A percentile compares a stretch with the other conserved stretches of the same genome.
Evolutionary conservation across 2,329 filamentous ascomycete genomes (phyloP).

Genomic region (Nakataea oryzae): DNA sequence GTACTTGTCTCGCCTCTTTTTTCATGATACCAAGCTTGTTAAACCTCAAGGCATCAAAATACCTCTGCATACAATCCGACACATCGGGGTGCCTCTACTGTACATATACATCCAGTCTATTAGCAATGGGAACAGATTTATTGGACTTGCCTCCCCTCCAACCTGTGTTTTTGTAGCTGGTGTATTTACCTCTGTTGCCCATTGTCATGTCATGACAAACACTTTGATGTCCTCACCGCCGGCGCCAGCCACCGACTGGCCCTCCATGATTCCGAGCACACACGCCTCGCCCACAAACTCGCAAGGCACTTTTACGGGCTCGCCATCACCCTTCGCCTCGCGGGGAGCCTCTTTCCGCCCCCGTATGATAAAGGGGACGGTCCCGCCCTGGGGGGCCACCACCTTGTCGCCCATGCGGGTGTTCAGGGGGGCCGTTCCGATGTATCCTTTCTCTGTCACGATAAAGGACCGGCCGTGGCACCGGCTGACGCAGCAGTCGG

Average conservation of each 20-base stretch:
- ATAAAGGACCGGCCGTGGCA: background rate
- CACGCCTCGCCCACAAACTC: background rate
- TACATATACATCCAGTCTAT: background rate
- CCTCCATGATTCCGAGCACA: background rate
- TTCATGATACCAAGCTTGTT: background rate
- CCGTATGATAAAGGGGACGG: background rate
- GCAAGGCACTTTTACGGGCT: background rate
- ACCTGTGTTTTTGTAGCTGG: too few species aligned
- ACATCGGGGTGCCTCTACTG: background rate
- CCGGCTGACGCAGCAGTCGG: background rate
- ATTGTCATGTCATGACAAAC: background rate
- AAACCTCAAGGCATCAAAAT: background rate
- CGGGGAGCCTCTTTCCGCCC: background rate
- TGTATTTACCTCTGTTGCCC: background rate
- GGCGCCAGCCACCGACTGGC: background rate
- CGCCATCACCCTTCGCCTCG: background rate
- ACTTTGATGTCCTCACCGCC: background rate
- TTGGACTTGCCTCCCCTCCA: too few species aligned
- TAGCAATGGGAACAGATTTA: background rate
- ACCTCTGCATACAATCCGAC: background rate
- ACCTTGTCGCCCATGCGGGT: background rate
- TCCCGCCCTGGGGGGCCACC: too few species aligned
- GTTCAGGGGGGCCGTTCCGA: background rate
- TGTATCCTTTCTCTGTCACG: background rate
- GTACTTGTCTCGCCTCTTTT: background rate